A percentile compares a stretch with the other conserved stretches of the same genome.
Conservation (phyloP, 1,139 yeast species). For the Candida labiduridarum region DNA sequence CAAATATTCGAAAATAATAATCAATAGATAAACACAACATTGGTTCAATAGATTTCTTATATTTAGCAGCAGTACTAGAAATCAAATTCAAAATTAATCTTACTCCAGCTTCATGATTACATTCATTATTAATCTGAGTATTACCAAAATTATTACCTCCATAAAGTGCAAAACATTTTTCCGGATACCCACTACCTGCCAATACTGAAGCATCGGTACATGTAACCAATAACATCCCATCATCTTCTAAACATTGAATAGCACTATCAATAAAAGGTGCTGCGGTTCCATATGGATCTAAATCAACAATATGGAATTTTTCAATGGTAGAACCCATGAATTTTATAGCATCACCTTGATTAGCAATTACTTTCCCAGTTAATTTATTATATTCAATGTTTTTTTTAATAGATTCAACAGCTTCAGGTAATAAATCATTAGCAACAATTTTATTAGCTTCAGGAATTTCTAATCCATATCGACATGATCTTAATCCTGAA, state of each 20-base stretch:
- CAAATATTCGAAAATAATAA: slow-evolving; percentile 85
- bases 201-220: slow-evolving; percentile 96
- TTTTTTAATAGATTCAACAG: slow-evolving; percentile 77
- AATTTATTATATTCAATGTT: slow-evolving; percentile 72
- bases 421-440: slow-evolving; percentile 82
- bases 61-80: slow-evolving; percentile 83
- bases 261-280: slow-evolving; percentile 94
- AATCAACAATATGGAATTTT: slow-evolving; percentile 80
- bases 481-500: slow-evolving; percentile 88
- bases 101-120: slow-evolving; percentile 91
- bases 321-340: slow-evolving; percentile 55
- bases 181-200: slow-evolving; percentile 96
- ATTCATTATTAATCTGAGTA: slow-evolving; percentile 72
- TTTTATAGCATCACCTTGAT: slow-evolving; percentile 86
- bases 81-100: slow-evolving; percentile 79
- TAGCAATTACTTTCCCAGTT: slow-evolving; percentile 54
- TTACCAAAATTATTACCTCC: slow-evolving; percentile 78
- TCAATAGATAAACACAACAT: slow-evolving; percentile 82
- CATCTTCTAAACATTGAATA: slow-evolving; percentile 75
- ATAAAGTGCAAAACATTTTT: slow-evolving; percentile 89
- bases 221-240: slow-evolving; percentile 83
- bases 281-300: slow-evolving; percentile 98
- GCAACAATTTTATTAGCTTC: slow-evolving; percentile 73
- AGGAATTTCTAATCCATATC: slow-evolving; percentile 91
- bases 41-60: slow-evolving; percentile 87